These are phyloP conservation scores for Orbilia brochopaga DNA, from an alignment of 2,329 filamentous ascomycete species.

Conservation along the genomic window DNA sequence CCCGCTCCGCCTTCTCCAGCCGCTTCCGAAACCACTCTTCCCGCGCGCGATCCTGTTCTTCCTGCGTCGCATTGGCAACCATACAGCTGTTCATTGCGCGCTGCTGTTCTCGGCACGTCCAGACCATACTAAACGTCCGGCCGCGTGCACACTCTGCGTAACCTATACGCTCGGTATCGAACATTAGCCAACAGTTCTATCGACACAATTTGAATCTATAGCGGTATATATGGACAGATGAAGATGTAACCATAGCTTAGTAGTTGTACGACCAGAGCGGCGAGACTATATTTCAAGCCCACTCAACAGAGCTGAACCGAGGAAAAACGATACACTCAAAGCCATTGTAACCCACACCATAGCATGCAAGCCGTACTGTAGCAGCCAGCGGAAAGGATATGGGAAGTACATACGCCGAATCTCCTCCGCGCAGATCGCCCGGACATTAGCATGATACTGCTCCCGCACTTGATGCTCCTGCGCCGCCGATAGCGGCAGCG, in stretches of 20 bases:
- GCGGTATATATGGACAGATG: slow-evolving; percentile 5
- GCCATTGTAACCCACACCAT: too few relatives aligned
- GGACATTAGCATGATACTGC: slow-evolving; percentile 79
- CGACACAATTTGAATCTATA: too few relatives aligned
- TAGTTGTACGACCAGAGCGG: too few relatives aligned
- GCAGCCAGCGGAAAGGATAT: neutral
- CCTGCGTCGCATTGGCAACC: slow-evolving; percentile 80
- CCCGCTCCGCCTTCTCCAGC: slow-evolving; percentile 65
- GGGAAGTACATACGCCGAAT: slow-evolving; percentile 65
- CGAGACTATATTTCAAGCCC: too few relatives aligned
- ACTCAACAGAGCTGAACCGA: too few relatives aligned
- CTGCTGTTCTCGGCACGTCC: slow-evolving; percentile 79
- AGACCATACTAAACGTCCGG: slow-evolving; percentile 85
- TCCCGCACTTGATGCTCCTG: slow-evolving; percentile 84
- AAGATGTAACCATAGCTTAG: too few relatives aligned
- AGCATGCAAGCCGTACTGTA: too few relatives aligned
- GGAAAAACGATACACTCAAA: too few relatives aligned
- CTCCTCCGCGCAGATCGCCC: slow-evolving; percentile 74
- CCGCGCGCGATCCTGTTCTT: slow-evolving; percentile 83
- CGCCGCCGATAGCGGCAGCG: slow-evolving; percentile 78
- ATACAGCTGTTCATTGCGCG: slow-evolving; percentile 93
- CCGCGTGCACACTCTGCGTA: slow-evolving; percentile 89
- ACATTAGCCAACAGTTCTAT: neutral
- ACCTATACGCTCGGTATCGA: slow-evolving; percentile 63
- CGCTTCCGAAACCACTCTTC: slow-evolving; percentile 90